Conservation (phyloP, 176 grass and related monocot species). For the Aegilops longissima region DNA sequence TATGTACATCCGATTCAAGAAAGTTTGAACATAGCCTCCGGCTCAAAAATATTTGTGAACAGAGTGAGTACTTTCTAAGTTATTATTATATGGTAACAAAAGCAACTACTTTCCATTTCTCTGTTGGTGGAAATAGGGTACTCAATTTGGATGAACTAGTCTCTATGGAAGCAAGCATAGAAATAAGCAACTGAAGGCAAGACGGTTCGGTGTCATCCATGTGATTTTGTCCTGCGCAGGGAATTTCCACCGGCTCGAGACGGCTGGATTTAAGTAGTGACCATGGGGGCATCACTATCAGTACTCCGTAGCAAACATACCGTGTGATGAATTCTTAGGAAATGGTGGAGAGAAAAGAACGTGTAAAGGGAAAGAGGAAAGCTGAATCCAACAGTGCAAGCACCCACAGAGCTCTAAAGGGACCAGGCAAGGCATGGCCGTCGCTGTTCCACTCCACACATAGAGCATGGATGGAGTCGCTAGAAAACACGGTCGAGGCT, state of each 20-base stretch:
- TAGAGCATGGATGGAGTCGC: not conserved
- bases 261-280: not conserved
- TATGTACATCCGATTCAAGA: too few species aligned
- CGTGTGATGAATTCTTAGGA: not conserved
- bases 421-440: not conserved
- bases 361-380: not conserved
- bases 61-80: too few species aligned
- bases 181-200: not conserved
- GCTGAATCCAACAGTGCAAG: slow-evolving; percentile 3
- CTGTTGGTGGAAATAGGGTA: not conserved
- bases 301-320: not conserved
- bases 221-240: not conserved
- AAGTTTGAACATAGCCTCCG: too few species aligned
- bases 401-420: not conserved
- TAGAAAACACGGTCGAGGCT: too few species aligned
- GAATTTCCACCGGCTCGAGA: not conserved
- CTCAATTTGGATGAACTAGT: not conserved
- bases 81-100: too few species aligned
- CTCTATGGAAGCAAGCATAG: not conserved
- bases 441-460: not conserved
- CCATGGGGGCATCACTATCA: not conserved
- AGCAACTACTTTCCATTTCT: too few species aligned
- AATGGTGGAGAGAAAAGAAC: not conserved
- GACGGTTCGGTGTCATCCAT: slow-evolving; percentile 25
- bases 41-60: too few species aligned